Conservation (phyloP, 345 rosid genomes). For the Psidium guajava region DNA sequence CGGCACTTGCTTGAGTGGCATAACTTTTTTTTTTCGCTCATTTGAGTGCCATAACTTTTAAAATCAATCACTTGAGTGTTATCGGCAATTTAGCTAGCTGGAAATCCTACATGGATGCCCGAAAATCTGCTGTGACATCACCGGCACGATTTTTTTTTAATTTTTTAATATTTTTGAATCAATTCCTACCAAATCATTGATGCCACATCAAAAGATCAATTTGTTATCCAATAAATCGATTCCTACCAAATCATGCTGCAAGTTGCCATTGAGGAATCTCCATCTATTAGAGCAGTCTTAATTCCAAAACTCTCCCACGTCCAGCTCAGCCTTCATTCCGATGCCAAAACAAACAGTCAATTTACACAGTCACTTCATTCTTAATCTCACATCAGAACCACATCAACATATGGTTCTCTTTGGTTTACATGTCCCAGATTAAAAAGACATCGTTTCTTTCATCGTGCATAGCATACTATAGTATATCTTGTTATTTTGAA, state of each 20-base stretch:
- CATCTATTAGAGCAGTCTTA: not conserved
- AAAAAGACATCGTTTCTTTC: not conserved
- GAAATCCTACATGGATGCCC: too few relatives aligned
- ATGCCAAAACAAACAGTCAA: not conserved
- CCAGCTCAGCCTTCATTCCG: not conserved
- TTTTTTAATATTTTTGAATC: too few relatives aligned
- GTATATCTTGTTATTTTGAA: rapidly evolving
- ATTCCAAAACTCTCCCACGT: not conserved
- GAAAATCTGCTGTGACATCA: too few relatives aligned
- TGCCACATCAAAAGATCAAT: not conserved
- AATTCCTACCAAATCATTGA: not conserved
- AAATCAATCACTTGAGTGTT: too few relatives aligned
- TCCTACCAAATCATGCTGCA: not conserved
- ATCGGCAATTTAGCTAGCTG: too few relatives aligned
- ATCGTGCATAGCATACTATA: rapidly evolving
- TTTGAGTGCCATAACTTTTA: too few relatives aligned
- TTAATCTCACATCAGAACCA: not conserved
- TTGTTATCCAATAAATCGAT: not conserved
- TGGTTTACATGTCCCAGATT: rapidly evolving
- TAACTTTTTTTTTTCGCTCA: too few relatives aligned
- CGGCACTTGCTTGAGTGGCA: too few relatives aligned
- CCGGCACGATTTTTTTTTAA: too few relatives aligned
- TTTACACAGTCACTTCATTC: not conserved
- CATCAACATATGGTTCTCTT: not conserved
- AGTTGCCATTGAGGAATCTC: not conserved